These are phyloP conservation scores for Suillus spraguei DNA, from an alignment of 768 basidiomycete genomes.

Conservation along the genomic window DNA sequence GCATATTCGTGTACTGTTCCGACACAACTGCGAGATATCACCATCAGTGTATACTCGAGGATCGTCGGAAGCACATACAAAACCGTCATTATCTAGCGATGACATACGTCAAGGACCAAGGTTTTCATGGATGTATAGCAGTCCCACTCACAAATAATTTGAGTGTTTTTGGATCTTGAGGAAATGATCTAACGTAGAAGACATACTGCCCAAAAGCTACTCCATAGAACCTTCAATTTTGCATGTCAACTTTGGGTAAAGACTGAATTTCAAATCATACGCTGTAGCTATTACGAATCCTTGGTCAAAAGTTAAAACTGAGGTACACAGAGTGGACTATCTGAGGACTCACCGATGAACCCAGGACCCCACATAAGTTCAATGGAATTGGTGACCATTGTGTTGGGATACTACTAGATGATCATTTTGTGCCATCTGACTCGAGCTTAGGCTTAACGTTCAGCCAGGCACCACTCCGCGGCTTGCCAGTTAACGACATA, in stretches of 20 bases:
- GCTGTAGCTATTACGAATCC: constrained; percentile 17
- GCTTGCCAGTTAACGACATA: too few relatives aligned
- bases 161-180: constrained; percentile 15
- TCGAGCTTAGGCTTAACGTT: too few relatives aligned
- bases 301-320: background rate
- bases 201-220: constrained; percentile 20
- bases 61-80: background rate
- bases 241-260: background rate
- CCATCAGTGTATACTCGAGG: background rate
- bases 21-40: background rate
- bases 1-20: background rate
- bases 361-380: constrained; percentile 17
- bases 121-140: too few relatives aligned
- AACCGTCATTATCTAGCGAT: background rate
- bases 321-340: background rate
- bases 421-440: background rate
- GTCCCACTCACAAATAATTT: constrained; percentile 19
- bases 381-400: constrained; percentile 13
- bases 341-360: constrained; percentile 19
- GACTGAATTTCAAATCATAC: constrained; percentile 13
- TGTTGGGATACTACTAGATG: background rate
- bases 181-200: constrained; percentile 23
- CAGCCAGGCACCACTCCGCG: too few relatives aligned
- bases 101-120: background rate
- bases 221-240: constrained; percentile 22